These are phyloP conservation scores for Colletotrichum chlorophyti DNA, from an alignment of 2,329 filamentous ascomycete genomes.

Conservation along the genomic window DNA sequence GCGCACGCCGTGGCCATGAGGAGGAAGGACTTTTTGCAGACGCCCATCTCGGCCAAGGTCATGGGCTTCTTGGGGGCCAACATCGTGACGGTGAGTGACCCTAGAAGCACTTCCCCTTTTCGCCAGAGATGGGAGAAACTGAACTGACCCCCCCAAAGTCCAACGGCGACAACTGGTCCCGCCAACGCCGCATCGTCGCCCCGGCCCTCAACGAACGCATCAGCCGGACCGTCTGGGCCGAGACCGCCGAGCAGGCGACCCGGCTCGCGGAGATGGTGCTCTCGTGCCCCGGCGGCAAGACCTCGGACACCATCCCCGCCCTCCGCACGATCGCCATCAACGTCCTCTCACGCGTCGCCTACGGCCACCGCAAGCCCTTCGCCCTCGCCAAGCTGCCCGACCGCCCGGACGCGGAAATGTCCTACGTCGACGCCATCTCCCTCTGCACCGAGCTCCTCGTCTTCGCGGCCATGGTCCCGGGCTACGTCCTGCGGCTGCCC, in stretches of 20 bases:
- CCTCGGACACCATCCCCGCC: constrained; percentile 35
- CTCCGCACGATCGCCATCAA: constrained; percentile 44
- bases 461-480: constrained; percentile 37
- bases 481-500: constrained; percentile 31
- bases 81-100: constrained; percentile 40
- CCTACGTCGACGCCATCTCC: constrained; percentile 42
- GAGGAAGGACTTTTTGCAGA: constrained; percentile 42
- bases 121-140: background rate
- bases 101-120: background rate
- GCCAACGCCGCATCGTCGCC: constrained; percentile 43
- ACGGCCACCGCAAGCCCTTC: constrained; percentile 39
- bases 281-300: constrained; percentile 33
- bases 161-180: constrained; percentile 38
- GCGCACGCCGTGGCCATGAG: constrained; percentile 38
- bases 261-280: constrained; percentile 38
- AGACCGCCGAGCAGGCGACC: constrained; percentile 38
- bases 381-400: constrained; percentile 32
- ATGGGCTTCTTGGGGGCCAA: constrained; percentile 43
- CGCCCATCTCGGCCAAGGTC: constrained; percentile 34
- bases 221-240: constrained; percentile 41
- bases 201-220: constrained; percentile 44
- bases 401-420: constrained; percentile 20
- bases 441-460: constrained; percentile 38
- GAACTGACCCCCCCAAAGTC: background rate
- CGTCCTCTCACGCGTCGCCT: constrained; percentile 42